Base-by-base conservation (phyloP, 768 basidiomycete species). In the Naganishia vishniacii region DNA sequence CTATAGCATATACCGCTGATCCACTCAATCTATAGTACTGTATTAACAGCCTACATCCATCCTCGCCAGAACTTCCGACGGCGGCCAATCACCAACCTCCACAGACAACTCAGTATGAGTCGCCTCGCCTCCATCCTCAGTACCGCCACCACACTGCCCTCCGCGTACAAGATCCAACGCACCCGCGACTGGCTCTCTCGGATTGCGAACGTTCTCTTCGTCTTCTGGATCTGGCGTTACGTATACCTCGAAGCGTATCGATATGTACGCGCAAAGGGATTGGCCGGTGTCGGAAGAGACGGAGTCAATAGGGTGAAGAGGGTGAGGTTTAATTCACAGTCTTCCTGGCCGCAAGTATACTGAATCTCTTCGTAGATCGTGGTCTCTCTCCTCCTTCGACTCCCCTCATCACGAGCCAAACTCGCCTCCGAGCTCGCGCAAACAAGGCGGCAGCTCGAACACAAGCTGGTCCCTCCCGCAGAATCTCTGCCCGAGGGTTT, bases 101-200 rank as follows among this genome's bases (percentile, higher is more conserved):
- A 8, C 37, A 16, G 37, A 40, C 16, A 8, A 8, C 8, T 44
- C 49, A 41, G 32, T 26, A 32, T 34, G 6, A 23, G 26, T 15
- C 25, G 32, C 29, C 34, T 65, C 41, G 28, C 49, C 25, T 26
- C 32, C 18, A 34, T 58, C 11, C 37, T 42, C 26, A 28, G 48
- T 23, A 32, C 32, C 26, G 26, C 32, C 16, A 56, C 53, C 8
- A 56, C 53, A 4, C 25, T 56, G 31, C 29, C 25, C n/a, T 46
- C 60, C 7, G 47, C 25, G 42, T 62, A 89, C 87, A 78, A 91
- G 73, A 91, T 91, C 69, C 90, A 89, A 29, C 85, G 90, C 74
- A 81, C 85, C 67, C 84, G 83, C 69, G 91, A 89, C 75, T 80
- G 85, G 65, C 84, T 56, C 23, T 93, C 78, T 91, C 89, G 89